Evolutionary conservation across 192 early-diverging fungal species (phyloP).

Genomic region (Coemansia furcata): DNA sequence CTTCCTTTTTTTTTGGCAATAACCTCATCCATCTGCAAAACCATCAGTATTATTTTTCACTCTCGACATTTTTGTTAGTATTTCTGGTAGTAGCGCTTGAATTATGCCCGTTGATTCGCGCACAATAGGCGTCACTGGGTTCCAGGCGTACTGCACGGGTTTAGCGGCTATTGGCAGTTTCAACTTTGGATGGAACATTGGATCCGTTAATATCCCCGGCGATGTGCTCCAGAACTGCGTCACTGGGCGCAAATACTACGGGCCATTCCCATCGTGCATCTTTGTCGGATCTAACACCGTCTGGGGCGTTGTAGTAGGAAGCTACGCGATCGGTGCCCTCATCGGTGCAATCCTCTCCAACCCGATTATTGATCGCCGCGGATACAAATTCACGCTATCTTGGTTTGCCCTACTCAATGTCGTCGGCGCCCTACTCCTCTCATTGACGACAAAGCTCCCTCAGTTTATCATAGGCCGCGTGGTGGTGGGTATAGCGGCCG

Average conservation of each 20-base stretch:
- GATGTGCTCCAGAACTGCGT: slow-evolving; percentile 55
- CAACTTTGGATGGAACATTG: slow-evolving; percentile 57
- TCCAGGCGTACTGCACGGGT: slow-evolving; percentile 43
- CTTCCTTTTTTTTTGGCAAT: neutral
- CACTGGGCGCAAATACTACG: slow-evolving; percentile 46
- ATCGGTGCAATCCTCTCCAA: slow-evolving; percentile 64
- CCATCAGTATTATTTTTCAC: neutral
- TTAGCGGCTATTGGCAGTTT: slow-evolving; percentile 52
- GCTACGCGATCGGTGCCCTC: slow-evolving; percentile 63
- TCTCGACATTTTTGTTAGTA: neutral
- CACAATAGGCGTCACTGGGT: slow-evolving; percentile 41
- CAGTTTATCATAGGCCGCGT: slow-evolving; percentile 75
- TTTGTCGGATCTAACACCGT: slow-evolving; percentile 43
- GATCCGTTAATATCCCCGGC: slow-evolving; percentile 59
- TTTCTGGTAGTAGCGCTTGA: neutral
- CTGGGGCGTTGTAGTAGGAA: slow-evolving; percentile 59
- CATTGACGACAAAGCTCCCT: slow-evolving; percentile 58
- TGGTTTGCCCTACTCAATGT: slow-evolving; percentile 69
- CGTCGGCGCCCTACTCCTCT: slow-evolving; percentile 60
- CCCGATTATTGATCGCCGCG: slow-evolving; percentile 55
- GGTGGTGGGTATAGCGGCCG: slow-evolving; percentile 68
- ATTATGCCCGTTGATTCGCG: slow-evolving; percentile 47
- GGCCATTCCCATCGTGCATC: slow-evolving; percentile 43
- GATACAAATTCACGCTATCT: slow-evolving; percentile 65
- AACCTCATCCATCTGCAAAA: neutral